Base-by-base conservation (phyloP, 306 rosid genomes). In the Hippophae rhamnoides region DNA sequence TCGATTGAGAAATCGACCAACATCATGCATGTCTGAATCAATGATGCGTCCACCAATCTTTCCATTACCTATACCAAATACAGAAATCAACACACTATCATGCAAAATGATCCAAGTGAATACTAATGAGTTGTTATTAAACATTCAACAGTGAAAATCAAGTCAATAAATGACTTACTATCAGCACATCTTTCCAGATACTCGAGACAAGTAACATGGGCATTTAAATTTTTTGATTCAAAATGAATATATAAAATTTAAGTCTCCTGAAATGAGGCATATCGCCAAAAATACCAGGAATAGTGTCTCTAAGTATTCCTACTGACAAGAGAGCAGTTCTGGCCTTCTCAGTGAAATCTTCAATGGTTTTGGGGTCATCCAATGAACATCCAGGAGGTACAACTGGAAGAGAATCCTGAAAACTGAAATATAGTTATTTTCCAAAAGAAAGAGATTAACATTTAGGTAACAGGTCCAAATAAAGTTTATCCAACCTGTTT, bases 1-100 rank as follows among this genome's bases (percentile, higher is more conserved):
- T 45, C 99, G 86, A 76, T 93, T 93, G 73, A 93, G 94, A 72
- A 93, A 93, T 68, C 99, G 88, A 8, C 99, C 97, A 63, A 93
- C 94, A 59, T 93, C 99, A 13, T 88, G 92, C 96, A 84, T 88
- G 71, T 93, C 97, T 13, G 99, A 93, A 69, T 93, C 99, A 77
- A 86, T 72, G 52, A 93, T 89, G 48, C 97, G 93, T 40, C 95
- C 89, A 68, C 83, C 67, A 18, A 74, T 52, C 81, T 71, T 90
- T 62, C 89, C 95, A 59, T 78, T 79, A 52, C 76, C 99, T 92
- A 75, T 69, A 64, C 41, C 42, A 71, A 67, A 75, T 57, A 44
- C 43, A 72, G 66, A 10, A 64, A 71, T 55, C 43, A 38, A 45
- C 26, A 64, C 43, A 63, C 43, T 54, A 56, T 60, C 62, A 63